Base-by-base conservation (phyloP, 306 rosid species). In the Heteromeles arbutifolia region DNA sequence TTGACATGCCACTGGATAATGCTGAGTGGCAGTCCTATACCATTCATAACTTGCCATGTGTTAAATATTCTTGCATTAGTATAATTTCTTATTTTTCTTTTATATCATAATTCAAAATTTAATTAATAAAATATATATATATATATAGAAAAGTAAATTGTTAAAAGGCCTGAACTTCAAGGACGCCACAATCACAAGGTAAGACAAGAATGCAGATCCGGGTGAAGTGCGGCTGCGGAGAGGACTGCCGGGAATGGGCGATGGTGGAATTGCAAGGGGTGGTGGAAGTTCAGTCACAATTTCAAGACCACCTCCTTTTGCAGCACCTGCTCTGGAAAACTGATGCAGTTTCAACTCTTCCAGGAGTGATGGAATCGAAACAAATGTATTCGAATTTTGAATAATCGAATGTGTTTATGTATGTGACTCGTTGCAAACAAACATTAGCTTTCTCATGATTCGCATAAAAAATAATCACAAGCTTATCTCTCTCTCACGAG, bases 161-260 rank as follows among this genome's bases (percentile, higher is more conserved):
- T n/a, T n/a, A n/a, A n/a, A n/a, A n/a, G n/a, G n/a, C n/a, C n/a
- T n/a, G n/a, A n/a, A n/a, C n/a, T n/a, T n/a, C n/a, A n/a, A n/a
- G n/a, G n/a, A n/a, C n/a, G n/a, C n/a, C n/a, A n/a, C n/a, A n/a
- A n/a, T n/a, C n/a, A n/a, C n/a, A n/a, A n/a, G n/a, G n/a, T n/a
- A n/a, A n/a, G n/a, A n/a, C n/a, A n/a, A n/a, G 32, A 77, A 87
- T 93, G 95, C 85, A 91, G 87, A 93, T 93, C 74, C 87, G 87
- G 25, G 74, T 91, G 72, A 85, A 77, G 78, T 91, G 97, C 77
- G 79, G 67, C 17, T 93, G 96, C 41, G 90, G 88, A 84, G 88
- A 82, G 39, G 77, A 65, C 4, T 93, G 98, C 82, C 48, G 34
- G 21, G 98, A 93, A 73, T 93, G 98, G 98, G 97, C 90, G 14